phyloP scores from a whole-genome alignment of 2,329 filamentous ascomycete species.

The Elsinoe fawcettii region DNA sequence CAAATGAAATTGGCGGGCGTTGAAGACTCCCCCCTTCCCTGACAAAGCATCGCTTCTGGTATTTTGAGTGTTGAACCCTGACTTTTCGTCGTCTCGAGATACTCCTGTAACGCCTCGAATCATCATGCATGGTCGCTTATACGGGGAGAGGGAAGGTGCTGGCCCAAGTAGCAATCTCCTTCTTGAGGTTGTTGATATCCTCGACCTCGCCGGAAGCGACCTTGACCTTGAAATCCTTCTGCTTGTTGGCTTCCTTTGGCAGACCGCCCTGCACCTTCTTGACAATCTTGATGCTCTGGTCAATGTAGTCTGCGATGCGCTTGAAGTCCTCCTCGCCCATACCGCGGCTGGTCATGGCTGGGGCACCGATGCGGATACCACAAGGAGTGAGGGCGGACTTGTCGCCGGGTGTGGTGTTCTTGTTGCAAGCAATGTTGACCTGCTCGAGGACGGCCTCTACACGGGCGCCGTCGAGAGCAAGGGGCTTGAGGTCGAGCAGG shows the following conservation, averaged over 20 bases:
- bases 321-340: conserved; percentile 90
- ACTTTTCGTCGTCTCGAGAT: background rate
- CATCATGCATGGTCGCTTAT: conserved; percentile 27
- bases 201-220: conserved; percentile 68
- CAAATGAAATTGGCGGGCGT: conserved; percentile 8
- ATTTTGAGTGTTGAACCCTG: conserved; percentile 13
- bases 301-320: conserved; percentile 82
- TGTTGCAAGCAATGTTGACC: conserved; percentile 98
- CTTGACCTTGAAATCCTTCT: conserved; percentile 98
- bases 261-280: conserved; percentile 76
- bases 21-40: background rate
- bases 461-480: conserved; percentile 83
- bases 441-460: conserved; percentile 94
- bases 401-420: conserved; percentile 97
- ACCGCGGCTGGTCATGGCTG: conserved; percentile 93
- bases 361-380: conserved; percentile 92
- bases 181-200: conserved; percentile 76
- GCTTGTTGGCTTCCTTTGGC: conserved; percentile 97
- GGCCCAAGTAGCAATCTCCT: conserved; percentile 86
- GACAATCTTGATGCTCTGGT: conserved; percentile 79
- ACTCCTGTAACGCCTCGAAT: conserved; percentile 1
- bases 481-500: conserved; percentile 81
- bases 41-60: background rate
- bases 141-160: conserved; percentile 87
- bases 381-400: conserved; percentile 92